These are phyloP conservation scores for Penicillium sp. DNA, from an alignment of 2,329 filamentous ascomycete species.

Conservation along the genomic window DNA sequence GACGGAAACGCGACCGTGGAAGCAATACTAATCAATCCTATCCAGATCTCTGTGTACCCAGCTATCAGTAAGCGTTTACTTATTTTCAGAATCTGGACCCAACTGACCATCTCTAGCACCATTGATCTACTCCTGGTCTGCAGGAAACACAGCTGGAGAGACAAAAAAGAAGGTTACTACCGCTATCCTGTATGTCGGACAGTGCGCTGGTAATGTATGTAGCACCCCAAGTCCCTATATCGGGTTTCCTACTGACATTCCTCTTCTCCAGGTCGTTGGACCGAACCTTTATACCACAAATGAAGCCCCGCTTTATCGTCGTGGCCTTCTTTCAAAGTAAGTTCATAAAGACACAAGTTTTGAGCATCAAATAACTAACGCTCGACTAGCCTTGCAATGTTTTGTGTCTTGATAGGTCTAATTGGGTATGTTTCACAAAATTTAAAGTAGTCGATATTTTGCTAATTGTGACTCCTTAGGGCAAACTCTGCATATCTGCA, in stretches of 20 bases:
- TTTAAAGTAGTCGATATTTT: neutral
- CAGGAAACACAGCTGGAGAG: constrained; percentile 61
- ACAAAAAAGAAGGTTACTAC: constrained; percentile 68
- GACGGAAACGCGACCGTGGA: neutral
- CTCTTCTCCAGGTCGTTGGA: constrained; percentile 51
- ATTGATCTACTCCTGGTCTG: constrained; percentile 70
- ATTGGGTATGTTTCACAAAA: constrained; percentile 36
- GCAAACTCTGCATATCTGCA: constrained; percentile 49
- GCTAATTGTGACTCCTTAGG: constrained; percentile 13
- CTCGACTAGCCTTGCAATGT: constrained; percentile 52
- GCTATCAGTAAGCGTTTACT: constrained; percentile 48
- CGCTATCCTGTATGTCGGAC: constrained; percentile 63
- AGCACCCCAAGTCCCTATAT: neutral
- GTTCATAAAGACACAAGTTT: neutral
- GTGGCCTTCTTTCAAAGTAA: constrained; percentile 58
- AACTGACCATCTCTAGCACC: constrained; percentile 47
- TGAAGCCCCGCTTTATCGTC: constrained; percentile 57
- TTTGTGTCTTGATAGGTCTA: constrained; percentile 57
- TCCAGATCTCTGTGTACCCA: constrained; percentile 57
- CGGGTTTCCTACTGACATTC: neutral
- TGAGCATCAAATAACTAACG: constrained; percentile 9
- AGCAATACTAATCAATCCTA: neutral
- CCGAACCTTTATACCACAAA: constrained; percentile 63
- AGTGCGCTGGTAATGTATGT: constrained; percentile 59
- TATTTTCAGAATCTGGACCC: neutral